Base-by-base conservation (phyloP, 2,329 filamentous ascomycete species). In the Mollisiaceae sp. region DNA sequence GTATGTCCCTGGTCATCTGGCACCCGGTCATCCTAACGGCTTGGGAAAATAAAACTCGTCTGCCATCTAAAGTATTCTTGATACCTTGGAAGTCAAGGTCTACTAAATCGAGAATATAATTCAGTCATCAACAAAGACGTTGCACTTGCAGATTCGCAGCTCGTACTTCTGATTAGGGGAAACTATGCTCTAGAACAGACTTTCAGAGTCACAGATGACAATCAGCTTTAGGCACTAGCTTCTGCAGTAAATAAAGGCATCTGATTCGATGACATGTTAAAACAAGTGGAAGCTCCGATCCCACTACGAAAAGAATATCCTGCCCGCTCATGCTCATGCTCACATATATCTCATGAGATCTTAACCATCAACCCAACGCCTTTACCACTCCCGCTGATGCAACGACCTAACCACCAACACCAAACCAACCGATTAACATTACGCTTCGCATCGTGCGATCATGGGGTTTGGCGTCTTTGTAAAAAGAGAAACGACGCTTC, bases 1-100 rank as follows among this genome's bases (percentile, higher is more conserved):
- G 0, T 84, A 84, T 66, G 78, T 78, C 74, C 80, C 79, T n/a
- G 68, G 69, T 9, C 58, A 68, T 54, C 62, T 67, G 18, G 65
- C 65, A 15, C 62, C 18, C 74, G 75, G 71, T 15, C 35, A 52
- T 27, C 61, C 61, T 4, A 38, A 36, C 52, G 50, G 61, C 4
- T 9, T 41, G 4, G 12, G 15, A 41, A 41, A 12, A 41, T 41
- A 41, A 41, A 41, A 2, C 38, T 2, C 38, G 38, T 41, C 15
- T 9, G 38, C 38, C 38, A 18, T 41, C 38, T 9, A 41, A 32
- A 32, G 38, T 18, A 41, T 9, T 41, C 2, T 9, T 14, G 38
- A 4, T 14, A 9, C 38, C 12, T 4, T 3, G 12, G 12, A 14
- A 41, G 38, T 4, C 38, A 41, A 18, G 4, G 12, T 41, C 12